A percentile compares a stretch with the other conserved stretches of the same genome.
These are phyloP conservation scores for Primulina huaijiensis DNA, from an alignment of 257 asterid genomes.

Conservation along the genomic window DNA sequence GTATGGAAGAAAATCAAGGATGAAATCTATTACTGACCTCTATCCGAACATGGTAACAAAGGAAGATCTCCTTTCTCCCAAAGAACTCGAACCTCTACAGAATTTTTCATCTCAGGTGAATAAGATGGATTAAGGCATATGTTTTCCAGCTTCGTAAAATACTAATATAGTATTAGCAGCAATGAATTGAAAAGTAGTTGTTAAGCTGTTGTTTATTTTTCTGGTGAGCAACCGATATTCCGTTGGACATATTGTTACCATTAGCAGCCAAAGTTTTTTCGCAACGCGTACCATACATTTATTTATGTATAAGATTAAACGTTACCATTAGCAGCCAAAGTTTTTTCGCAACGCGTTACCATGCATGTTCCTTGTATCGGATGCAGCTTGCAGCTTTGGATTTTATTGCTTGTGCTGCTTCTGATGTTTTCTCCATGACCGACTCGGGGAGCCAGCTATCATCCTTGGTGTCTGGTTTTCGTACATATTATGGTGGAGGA, in stretches of 20 bases:
- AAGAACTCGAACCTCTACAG: constrained; percentile 69
- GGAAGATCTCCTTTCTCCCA: constrained; percentile 74
- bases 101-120: constrained; percentile 88
- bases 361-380: background rate
- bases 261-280: background rate
- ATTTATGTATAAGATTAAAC: background rate
- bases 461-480: constrained; percentile 78
- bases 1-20: constrained; percentile 72
- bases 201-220: background rate
- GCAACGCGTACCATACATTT: background rate
- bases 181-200: background rate
- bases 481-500: constrained; percentile 79
- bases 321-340: background rate
- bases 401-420: constrained; percentile 75
- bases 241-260: background rate
- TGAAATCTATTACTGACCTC: constrained; percentile 59
- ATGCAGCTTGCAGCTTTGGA: constrained; percentile 95
- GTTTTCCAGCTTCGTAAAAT: background rate
- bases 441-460: constrained; percentile 96
- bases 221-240: no score
- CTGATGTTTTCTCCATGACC: constrained; percentile 87
- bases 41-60: constrained; percentile 75
- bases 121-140: background rate
- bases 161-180: background rate
- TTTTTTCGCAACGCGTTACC: background rate